These are phyloP conservation scores for Brettanomyces sp. DNA, from an alignment of 805 yeast genomes.

Conservation along the genomic window DNA sequence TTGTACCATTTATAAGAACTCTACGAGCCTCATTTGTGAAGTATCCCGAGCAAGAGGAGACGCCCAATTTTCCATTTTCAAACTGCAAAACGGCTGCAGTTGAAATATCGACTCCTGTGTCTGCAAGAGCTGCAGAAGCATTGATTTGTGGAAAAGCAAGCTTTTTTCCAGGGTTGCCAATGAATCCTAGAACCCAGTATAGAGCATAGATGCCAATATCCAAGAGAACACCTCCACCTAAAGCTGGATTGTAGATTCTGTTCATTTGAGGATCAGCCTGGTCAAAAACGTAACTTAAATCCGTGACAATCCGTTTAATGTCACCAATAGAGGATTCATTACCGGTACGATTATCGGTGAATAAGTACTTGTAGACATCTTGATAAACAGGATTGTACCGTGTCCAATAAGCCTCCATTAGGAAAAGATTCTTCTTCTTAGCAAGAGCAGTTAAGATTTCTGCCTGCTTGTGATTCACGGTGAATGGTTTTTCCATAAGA, in stretches of 20 bases:
- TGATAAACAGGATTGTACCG: constrained; percentile 38
- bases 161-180: constrained; percentile 22
- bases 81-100: constrained; percentile 29
- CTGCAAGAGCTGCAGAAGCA: constrained; percentile 21
- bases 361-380: constrained; percentile 25
- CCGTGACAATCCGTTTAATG: constrained; percentile 34
- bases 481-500: constrained; percentile 46
- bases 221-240: constrained; percentile 49
- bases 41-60: constrained; percentile 22
- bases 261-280: constrained; percentile 7
- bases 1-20: constrained; percentile 12
- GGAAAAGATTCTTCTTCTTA: constrained; percentile 29
- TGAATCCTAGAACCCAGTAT: constrained; percentile 32
- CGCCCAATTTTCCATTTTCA: constrained; percentile 30
- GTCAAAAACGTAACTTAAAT: constrained; percentile 20
- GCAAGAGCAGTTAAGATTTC: constrained; percentile 35
- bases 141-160: constrained; percentile 21
- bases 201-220: constrained; percentile 48
- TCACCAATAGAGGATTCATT: constrained; percentile 32
- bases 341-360: constrained; percentile 2
- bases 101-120: constrained; percentile 34
- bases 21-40: background rate
- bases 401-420: constrained; percentile 56
- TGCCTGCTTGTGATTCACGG: constrained; percentile 38
- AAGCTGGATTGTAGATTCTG: constrained; percentile 31